Evolutionary conservation across 768 basidiomycete genomes (phyloP).

Genomic region (Strobilomyces dryophilus): DNA sequence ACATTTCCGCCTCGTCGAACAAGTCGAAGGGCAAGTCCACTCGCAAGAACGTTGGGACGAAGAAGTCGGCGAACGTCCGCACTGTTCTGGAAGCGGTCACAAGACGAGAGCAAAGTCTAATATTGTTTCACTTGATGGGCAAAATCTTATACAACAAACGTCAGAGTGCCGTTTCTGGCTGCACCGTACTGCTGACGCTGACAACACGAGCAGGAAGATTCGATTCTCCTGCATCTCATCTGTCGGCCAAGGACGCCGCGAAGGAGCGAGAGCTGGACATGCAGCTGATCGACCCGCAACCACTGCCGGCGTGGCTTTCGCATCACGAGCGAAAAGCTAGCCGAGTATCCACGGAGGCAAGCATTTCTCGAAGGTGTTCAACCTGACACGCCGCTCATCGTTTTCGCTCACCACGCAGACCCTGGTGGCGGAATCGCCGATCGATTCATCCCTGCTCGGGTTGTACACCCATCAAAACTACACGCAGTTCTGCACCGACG

Average conservation of each 20-base stretch:
- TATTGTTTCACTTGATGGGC: constrained; percentile 89
- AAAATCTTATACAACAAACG: constrained; percentile 96
- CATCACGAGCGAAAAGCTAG: constrained; percentile 64
- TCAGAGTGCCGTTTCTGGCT: constrained; percentile 24
- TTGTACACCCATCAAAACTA: constrained; percentile 96
- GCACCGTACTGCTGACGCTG: background rate
- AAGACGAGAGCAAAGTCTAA: constrained; percentile 78
- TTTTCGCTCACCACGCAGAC: constrained; percentile 40
- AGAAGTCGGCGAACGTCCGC: constrained; percentile 19
- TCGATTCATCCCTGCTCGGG: constrained; percentile 86
- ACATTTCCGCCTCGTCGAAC: constrained; percentile 18
- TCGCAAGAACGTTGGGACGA: constrained; percentile 26
- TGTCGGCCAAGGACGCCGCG: constrained; percentile 58
- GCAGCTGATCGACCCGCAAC: constrained; percentile 48
- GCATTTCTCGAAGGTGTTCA: constrained; percentile 8
- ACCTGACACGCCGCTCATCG: background rate
- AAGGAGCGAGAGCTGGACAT: constrained; percentile 56
- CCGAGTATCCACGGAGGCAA: constrained; percentile 73
- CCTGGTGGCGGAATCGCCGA: constrained; percentile 79
- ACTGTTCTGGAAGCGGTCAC: constrained; percentile 70
- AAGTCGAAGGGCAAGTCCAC: constrained; percentile 27
- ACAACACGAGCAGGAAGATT: constrained; percentile 56
- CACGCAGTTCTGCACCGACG: constrained; percentile 71
- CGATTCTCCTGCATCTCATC: constrained; percentile 55
- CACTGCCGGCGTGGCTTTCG: constrained; percentile 55